phyloP scores from a whole-genome alignment of 257 asterid genomes.

The Nicotiana undulata region DNA sequence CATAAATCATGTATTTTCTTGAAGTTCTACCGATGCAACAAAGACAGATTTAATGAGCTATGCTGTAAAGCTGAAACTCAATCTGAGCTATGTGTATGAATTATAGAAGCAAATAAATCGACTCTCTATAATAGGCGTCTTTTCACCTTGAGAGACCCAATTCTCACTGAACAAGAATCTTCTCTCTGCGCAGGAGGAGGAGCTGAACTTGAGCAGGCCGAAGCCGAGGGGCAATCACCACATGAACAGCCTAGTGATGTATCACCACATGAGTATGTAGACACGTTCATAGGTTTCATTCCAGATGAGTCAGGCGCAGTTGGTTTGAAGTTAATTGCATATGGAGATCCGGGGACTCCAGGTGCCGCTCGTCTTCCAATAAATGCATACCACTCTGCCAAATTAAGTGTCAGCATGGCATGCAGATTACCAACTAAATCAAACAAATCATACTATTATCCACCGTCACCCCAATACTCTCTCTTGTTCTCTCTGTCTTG shows the following conservation, averaged over 20 bases:
- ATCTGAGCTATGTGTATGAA: not conserved
- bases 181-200: conserved; percentile 53
- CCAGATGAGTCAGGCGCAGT: conserved; percentile 64
- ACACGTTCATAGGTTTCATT: conserved; percentile 79
- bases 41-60: not conserved
- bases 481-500: not conserved
- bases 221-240: conserved; percentile 91
- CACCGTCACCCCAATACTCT: not conserved
- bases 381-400: conserved; percentile 90
- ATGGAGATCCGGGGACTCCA: conserved; percentile 90
- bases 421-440: not conserved
- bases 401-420: conserved; percentile 16
- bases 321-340: conserved; percentile 65
- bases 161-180: conserved; percentile 74
- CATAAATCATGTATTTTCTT: not conserved
- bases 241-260: conserved; percentile 95
- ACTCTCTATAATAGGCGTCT: conserved; percentile 3
- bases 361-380: conserved; percentile 63
- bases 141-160: conserved; percentile 79
- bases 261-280: conserved; percentile 85
- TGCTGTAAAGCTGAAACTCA: not conserved
- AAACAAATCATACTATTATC: not conserved
- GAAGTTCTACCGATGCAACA: not conserved
- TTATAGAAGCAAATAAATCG: not conserved
- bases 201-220: conserved; percentile 62